A percentile compares a stretch with the other conserved stretches of the same genome.
Evolutionary conservation across 805 yeast genomes (phyloP).

Genomic region (Candida rishiriensis): DNA sequence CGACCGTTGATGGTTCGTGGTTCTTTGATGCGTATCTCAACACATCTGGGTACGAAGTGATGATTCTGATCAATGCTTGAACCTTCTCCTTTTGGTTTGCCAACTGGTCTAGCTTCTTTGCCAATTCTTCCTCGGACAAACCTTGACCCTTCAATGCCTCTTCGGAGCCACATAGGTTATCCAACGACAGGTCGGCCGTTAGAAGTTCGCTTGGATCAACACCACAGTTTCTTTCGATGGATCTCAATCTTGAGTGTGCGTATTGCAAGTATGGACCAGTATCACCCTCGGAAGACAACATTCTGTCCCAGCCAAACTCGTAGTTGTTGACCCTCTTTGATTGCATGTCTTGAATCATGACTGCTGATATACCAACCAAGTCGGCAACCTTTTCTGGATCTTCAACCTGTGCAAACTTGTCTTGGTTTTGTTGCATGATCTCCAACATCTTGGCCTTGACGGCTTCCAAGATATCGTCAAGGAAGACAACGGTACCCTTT

Average conservation of each 20-base stretch:
- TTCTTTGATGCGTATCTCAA: constrained; percentile 78
- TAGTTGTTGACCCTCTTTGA: constrained; percentile 95
- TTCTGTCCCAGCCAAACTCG: constrained; percentile 96
- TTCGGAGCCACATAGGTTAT: constrained; percentile 27
- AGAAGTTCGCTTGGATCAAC: constrained; percentile 33
- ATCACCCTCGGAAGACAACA: constrained; percentile 98
- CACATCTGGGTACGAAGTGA: constrained; percentile 90
- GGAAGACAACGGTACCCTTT: constrained; percentile 97
- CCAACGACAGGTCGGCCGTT: constrained; percentile 28
- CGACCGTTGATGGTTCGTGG: constrained; percentile 89
- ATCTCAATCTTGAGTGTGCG: constrained; percentile 95
- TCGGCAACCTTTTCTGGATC: constrained; percentile 95
- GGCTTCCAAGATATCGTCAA: constrained; percentile 89
- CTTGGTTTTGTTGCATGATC: constrained; percentile 89
- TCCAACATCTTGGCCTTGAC: constrained; percentile 93
- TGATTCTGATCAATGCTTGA: constrained; percentile 61
- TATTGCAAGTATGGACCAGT: constrained; percentile 98
- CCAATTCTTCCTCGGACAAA: constrained; percentile 25
- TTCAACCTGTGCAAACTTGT: constrained; percentile 86
- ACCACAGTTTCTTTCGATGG: constrained; percentile 82
- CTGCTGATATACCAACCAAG: constrained; percentile 92
- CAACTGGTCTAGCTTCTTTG: constrained; percentile 28
- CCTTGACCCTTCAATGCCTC: constrained; percentile 19
- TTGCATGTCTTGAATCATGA: constrained; percentile 99
- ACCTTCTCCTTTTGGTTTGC: constrained; percentile 28